Evolutionary conservation across 2,329 filamentous ascomycete species (phyloP).

Genomic region (Verticillium dahliae): DNA sequence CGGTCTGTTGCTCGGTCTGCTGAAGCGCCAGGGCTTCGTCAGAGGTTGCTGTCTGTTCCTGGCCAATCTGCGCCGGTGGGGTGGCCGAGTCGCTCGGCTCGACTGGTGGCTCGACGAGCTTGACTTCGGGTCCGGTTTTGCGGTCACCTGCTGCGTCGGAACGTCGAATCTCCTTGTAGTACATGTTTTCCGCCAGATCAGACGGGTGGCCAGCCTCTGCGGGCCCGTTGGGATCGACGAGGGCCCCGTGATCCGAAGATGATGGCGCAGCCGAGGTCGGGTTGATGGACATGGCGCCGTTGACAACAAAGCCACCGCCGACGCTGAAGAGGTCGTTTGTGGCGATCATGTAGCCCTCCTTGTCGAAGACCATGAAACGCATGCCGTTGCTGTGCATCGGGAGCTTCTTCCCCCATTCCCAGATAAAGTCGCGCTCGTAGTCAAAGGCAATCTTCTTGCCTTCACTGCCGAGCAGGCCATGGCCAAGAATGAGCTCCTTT

Average conservation of each 20-base stretch:
- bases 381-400: constrained; percentile 45
- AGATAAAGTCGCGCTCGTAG: constrained; percentile 40
- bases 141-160: constrained; percentile 39
- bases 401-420: constrained; percentile 46
- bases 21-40: neutral
- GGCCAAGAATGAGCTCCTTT: constrained; percentile 36
- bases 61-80: neutral
- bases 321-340: constrained; percentile 46
- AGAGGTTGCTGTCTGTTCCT: neutral
- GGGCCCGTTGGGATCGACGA: constrained; percentile 7
- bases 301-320: constrained; percentile 45
- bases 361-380: constrained; percentile 42
- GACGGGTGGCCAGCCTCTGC: constrained; percentile 28
- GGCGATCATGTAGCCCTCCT: constrained; percentile 37
- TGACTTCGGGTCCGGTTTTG: constrained; percentile 35
- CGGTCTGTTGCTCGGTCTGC: neutral
- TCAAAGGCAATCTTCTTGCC: constrained; percentile 41
- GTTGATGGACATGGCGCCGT: constrained; percentile 38
- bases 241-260: constrained; percentile 6
- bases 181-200: constrained; percentile 45
- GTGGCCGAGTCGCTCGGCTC: constrained; percentile 1
- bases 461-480: constrained; percentile 28
- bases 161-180: constrained; percentile 43
- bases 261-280: constrained; percentile 14
- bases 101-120: constrained; percentile 17